phyloP scores from a whole-genome alignment of 352 stramenopile species.

The Phytophthora cryptogea region DNA sequence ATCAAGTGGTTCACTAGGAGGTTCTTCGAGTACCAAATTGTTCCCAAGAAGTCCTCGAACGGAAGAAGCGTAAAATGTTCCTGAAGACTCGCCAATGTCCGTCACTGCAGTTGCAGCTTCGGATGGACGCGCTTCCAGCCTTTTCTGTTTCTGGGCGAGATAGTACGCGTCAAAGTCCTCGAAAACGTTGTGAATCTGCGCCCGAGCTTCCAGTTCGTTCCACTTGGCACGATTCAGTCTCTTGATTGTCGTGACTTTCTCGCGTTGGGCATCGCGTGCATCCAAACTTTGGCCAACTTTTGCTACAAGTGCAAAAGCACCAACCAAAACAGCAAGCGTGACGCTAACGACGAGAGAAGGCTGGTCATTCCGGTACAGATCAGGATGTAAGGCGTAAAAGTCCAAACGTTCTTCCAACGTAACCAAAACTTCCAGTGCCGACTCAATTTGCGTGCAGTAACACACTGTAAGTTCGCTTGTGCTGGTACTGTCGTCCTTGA shows the following conservation, averaged over 20 bases:
- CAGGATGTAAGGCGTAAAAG: slow-evolving; percentile 54
- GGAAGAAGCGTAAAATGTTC: slow-evolving; percentile 7
- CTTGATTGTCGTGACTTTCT: slow-evolving; percentile 65
- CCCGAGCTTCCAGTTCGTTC: slow-evolving; percentile 60
- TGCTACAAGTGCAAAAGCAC: slow-evolving; percentile 35
- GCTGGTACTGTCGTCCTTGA: slow-evolving; percentile 57
- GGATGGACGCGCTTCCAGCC: slow-evolving; percentile 26
- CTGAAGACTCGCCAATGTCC: slow-evolving; percentile 23
- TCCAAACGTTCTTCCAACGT: slow-evolving; percentile 67
- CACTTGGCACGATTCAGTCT: slow-evolving; percentile 67
- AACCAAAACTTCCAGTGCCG: slow-evolving; percentile 62
- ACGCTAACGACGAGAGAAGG: slow-evolving; percentile 53
- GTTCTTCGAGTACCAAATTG: slow-evolving; percentile 1
- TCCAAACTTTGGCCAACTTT: slow-evolving; percentile 46
- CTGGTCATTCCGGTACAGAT: slow-evolving; percentile 68
- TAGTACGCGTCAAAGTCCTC: slow-evolving; percentile 63
- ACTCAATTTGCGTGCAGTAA: slow-evolving; percentile 67
- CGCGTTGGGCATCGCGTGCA: slow-evolving; percentile 32
- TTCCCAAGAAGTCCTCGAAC: slow-evolving; percentile 5
- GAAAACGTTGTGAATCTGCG: slow-evolving; percentile 29
- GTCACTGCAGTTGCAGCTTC: slow-evolving; percentile 17
- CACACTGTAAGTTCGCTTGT: slow-evolving; percentile 51
- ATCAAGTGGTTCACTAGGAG: slow-evolving; percentile 14
- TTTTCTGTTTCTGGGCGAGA: slow-evolving; percentile 37
- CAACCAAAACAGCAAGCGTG: slow-evolving; percentile 45